These are phyloP conservation scores for Arachnomyces sp. DNA, from an alignment of 2,329 filamentous ascomycete genomes.

Conservation along the genomic window DNA sequence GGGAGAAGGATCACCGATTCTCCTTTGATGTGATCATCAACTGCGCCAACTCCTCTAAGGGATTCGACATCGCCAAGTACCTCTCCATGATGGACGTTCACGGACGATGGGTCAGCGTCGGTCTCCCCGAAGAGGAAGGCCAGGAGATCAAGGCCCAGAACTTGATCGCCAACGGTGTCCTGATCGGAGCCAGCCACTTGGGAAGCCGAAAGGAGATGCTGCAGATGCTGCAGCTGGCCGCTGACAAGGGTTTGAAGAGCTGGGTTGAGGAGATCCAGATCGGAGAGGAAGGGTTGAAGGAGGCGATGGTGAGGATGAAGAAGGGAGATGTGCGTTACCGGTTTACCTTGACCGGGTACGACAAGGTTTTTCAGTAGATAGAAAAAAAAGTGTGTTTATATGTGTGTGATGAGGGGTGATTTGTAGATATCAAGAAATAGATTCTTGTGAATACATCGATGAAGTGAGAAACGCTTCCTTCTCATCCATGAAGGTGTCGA, in stretches of 20 bases:
- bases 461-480: too few species aligned
- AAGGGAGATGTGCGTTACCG: slow-evolving; percentile 66
- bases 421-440: background rate
- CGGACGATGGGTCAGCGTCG: slow-evolving; percentile 71
- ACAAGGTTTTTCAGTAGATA: slow-evolving; percentile 25
- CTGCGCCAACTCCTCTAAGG: slow-evolving; percentile 68
- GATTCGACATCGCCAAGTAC: slow-evolving; percentile 54
- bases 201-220: slow-evolving; percentile 64
- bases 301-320: slow-evolving; percentile 62
- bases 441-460: background rate
- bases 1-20: slow-evolving; percentile 48
- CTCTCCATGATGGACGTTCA: slow-evolving; percentile 74
- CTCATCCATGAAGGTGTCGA: too few species aligned
- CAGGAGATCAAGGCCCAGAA: slow-evolving; percentile 65
- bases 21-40: slow-evolving; percentile 62
- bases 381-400: background rate
- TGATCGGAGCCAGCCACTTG: slow-evolving; percentile 64
- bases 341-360: slow-evolving; percentile 54
- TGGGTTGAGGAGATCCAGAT: slow-evolving; percentile 68
- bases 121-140: slow-evolving; percentile 68
- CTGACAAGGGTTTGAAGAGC: slow-evolving; percentile 60
- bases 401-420: slow-evolving; percentile 1
- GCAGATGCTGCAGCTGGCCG: slow-evolving; percentile 64
- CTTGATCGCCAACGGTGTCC: slow-evolving; percentile 64
- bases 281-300: slow-evolving; percentile 59